Evolutionary conservation across 108 stramenopile species (phyloP).

Genomic region (Nannochloropsis gaditana): DNA sequence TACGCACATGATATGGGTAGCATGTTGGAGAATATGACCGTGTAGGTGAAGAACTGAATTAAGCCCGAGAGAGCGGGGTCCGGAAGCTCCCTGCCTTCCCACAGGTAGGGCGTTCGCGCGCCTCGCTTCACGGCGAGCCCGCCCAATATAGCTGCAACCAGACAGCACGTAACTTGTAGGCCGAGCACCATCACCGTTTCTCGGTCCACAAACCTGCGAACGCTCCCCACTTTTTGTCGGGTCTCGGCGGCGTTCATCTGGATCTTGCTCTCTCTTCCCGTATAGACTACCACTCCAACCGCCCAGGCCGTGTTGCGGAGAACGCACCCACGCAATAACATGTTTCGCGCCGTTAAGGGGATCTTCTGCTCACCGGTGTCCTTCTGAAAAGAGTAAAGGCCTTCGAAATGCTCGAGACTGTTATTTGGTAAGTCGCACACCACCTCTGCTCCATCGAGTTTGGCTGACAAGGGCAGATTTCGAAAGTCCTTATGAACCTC

Average conservation of each 20-base stretch:
- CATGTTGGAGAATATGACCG: not conserved
- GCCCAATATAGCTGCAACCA: slow-evolving; percentile 20
- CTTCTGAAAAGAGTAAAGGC: not conserved
- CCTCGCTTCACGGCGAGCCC: slow-evolving; percentile 18
- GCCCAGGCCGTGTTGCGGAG: slow-evolving; percentile 93
- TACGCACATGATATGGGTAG: not conserved
- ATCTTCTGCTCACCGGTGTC: slow-evolving; percentile 6
- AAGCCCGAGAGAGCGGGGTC: not conserved
- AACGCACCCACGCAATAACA: slow-evolving; percentile 82
- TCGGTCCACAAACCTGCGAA: slow-evolving; percentile 58
- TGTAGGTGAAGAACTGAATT: not conserved
- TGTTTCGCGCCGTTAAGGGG: slow-evolving; percentile 67
- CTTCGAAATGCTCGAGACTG: slow-evolving; percentile 37
- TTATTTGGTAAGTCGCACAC: slow-evolving; percentile 39
- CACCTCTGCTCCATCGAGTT: slow-evolving; percentile 21
- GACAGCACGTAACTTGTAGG: slow-evolving; percentile 34
- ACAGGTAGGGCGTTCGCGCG: slow-evolving; percentile 27
- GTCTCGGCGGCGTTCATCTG: slow-evolving; percentile 78
- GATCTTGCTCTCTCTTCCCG: slow-evolving; percentile 90
- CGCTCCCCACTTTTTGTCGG: slow-evolving; percentile 78
- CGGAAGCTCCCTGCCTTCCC: slow-evolving; percentile 11
- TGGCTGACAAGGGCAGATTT: not conserved
- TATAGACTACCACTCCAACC: slow-evolving; percentile 83
- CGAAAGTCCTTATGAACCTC: not conserved
- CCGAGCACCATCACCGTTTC: slow-evolving; percentile 32